Evolutionary conservation across 768 basidiomycete genomes (phyloP), one percentile per base, ranked within the genome.

Genomic region (Tricholoma hemisulphureum): DNA sequence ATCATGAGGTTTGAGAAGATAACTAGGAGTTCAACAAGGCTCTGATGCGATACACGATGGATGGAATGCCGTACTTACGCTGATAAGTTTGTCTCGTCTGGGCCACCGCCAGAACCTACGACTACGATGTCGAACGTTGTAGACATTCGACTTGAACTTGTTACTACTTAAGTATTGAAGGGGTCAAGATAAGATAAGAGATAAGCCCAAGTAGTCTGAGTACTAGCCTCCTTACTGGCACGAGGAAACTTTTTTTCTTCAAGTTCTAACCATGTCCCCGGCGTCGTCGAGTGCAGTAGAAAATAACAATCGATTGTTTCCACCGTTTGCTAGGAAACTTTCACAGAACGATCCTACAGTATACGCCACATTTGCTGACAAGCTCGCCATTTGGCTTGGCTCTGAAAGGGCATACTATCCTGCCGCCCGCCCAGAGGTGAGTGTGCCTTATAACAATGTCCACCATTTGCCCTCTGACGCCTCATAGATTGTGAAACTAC

Each of bases 91-190:
- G 87, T 88, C 72, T 98, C 95, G 64, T 88, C 82, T 7, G 93
- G 93, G 50, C 95, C 95, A 45, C 95, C 95, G 56, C 94, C 93
- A 63, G 85, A 83, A 49, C 77, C 95, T 34, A 93, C 84, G 63
- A 89, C 88, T 58, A 93, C 75, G 62, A 93, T 66, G 69, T 91
- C 86, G 69, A 93, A 93, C 46, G 26, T 34, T 64, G 75, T 72
- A 26, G 76, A 70, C 68, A 81, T 77, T 21, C 58, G 57, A 50
- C 41, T n/a, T n/a, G n/a, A n/a, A n/a, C n/a, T n/a, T n/a, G 56
- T 23, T 28, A 55, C 43, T 5, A 32, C 32, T n/a, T n/a, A n/a
- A n/a, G n/a, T 34, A 6, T 34, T 5, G 3, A 31, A 46, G 39
- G 55, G 53, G 37, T 55, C 43, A 58, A 58, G 32, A 55, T 43